Conservation (phyloP, 1,284 basidiomycete genomes). For the Nidula niveotomentosa region DNA sequence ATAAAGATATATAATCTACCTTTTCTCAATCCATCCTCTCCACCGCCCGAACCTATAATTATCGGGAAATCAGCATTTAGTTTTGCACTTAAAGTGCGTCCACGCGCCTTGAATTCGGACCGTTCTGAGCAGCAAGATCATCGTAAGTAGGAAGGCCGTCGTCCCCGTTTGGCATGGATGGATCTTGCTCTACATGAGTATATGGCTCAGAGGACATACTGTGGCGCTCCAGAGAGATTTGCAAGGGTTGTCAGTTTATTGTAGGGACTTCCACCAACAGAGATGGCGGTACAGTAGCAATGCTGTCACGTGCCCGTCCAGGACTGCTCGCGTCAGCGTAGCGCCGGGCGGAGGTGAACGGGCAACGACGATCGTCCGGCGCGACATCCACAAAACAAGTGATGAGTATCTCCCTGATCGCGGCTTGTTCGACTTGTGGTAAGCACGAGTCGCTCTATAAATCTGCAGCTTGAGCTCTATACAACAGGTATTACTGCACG, state of each 20-base stretch:
- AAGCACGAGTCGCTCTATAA: too few relatives aligned
- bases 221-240: background rate
- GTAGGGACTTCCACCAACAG: background rate
- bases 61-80: conserved; percentile 10
- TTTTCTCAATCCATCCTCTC: conserved; percentile 84
- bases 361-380: too few relatives aligned
- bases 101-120: conserved; percentile 71
- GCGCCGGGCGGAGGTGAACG: background rate
- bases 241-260: background rate
- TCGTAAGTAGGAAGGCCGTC: conserved; percentile 76
- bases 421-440: too few relatives aligned
- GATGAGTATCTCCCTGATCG: too few relatives aligned
- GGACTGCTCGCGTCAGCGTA: background rate
- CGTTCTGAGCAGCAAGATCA: conserved; percentile 67
- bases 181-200: conserved; percentile 53
- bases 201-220: conserved; percentile 22
- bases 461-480: too few relatives aligned
- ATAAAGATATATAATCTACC: conserved; percentile 37
- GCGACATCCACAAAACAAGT: too few relatives aligned
- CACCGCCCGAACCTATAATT: conserved; percentile 71
- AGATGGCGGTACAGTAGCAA: conserved; percentile 13
- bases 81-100: background rate
- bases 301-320: conserved; percentile 12
- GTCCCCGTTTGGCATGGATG: conserved; percentile 35
- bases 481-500: too few relatives aligned